These are phyloP conservation scores for Aspergillus sojae DNA, from an alignment of 2,329 filamentous ascomycete genomes.

Conservation along the genomic window DNA sequence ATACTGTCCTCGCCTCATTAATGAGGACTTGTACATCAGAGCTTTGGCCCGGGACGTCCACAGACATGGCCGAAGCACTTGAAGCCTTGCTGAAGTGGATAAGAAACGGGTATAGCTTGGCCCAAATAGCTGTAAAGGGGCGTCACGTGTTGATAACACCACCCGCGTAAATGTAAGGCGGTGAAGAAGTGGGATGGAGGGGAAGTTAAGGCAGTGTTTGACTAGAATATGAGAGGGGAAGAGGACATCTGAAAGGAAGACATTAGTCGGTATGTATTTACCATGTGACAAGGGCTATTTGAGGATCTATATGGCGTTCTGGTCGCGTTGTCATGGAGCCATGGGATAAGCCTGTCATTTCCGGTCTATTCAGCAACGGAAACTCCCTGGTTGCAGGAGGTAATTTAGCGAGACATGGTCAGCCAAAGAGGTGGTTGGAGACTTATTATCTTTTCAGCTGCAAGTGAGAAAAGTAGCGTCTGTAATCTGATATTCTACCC, in stretches of 20 bases:
- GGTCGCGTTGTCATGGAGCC: not conserved
- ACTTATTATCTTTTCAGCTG: not conserved
- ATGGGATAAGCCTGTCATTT: not conserved
- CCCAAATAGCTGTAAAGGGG: slow-evolving; percentile 10
- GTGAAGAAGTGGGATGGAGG: slow-evolving; percentile 22
- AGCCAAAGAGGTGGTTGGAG: not conserved
- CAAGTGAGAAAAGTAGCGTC: not conserved
- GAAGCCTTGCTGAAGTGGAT: slow-evolving; percentile 11
- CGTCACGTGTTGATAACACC: slow-evolving; percentile 31
- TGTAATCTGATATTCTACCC: not conserved
- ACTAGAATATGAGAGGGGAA: not conserved
- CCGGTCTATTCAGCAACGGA: not conserved
- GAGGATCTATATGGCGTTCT: not conserved
- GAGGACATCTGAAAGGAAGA: not conserved
- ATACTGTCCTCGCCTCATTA: slow-evolving; percentile 32
- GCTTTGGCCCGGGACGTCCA: slow-evolving; percentile 25
- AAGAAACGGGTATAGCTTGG: slow-evolving; percentile 21
- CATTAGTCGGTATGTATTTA: not conserved
- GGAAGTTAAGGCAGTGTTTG: slow-evolving; percentile 1
- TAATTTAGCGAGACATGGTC: not conserved
- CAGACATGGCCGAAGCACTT: slow-evolving; percentile 31
- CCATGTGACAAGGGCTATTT: not conserved
- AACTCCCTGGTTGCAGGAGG: not conserved
- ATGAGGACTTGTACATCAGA: slow-evolving; percentile 30
- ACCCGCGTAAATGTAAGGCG: slow-evolving; percentile 18